Conservation (phyloP, 202 grass and related monocot species). For the Schoenoplectus tabernaemontani region DNA sequence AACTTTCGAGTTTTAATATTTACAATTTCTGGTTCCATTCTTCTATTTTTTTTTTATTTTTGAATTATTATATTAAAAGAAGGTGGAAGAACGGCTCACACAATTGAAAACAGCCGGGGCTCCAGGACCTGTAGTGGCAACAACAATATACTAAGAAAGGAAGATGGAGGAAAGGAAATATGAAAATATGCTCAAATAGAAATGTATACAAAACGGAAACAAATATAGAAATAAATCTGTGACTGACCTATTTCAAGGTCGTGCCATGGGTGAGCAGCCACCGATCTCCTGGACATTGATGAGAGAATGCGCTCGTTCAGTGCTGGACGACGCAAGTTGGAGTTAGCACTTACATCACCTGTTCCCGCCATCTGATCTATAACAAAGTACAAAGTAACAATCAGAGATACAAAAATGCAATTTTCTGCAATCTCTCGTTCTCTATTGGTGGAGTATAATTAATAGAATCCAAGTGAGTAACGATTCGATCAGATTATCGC, state of each 20-base stretch:
- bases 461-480: not conserved
- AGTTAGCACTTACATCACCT: conserved; percentile 34
- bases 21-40: too few relatives aligned
- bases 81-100: too few relatives aligned
- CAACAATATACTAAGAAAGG: conserved; percentile 20
- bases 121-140: conserved; percentile 56
- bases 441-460: too few relatives aligned
- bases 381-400: conserved; percentile 4
- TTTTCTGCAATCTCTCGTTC: not conserved
- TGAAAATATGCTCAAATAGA: not conserved
- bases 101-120: conserved; percentile 84
- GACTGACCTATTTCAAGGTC: conserved; percentile 83
- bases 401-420: not conserved
- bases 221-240: not conserved
- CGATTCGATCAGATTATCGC: not conserved
- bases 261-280: conserved; percentile 97
- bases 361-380: conserved; percentile 61
- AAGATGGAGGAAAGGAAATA: conserved; percentile 2
- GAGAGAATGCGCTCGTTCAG: conserved; percentile 81
- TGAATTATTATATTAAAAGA: too few relatives aligned
- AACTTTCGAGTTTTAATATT: too few relatives aligned
- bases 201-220: conserved; percentile 18
- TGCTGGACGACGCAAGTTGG: conserved; percentile 32
- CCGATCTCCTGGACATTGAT: conserved; percentile 67
- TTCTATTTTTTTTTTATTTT: too few relatives aligned